Evolutionary conservation across 371 early-diverging fungal genomes (phyloP), one percentile per base, ranked within the genome.

Genomic region (Rhizopus delemar): DNA sequence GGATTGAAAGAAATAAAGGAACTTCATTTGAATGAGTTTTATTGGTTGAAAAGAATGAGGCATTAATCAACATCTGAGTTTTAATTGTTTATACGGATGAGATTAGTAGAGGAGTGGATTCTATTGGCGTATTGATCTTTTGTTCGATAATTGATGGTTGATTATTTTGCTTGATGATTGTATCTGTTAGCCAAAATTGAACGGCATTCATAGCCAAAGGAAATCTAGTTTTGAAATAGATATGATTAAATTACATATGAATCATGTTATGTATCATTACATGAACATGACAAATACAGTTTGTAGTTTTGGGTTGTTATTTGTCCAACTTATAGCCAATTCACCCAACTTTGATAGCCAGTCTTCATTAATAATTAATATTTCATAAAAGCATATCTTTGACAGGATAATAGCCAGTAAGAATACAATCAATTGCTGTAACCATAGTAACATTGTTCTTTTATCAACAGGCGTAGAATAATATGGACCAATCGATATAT

Each of bases 161-260:
- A 11, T 28, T 22, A 11, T 58, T 51, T 41, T 68, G 65, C 65
- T 85, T 82, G 28, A 87, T 72, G 56, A 87, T 78, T 22, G 81
- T 80, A 64, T 88, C 88, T 22, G 83, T 80, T 41, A 86, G 68
- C 85, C 88, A 87, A 63, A 85, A 86, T 57, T 87, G 88, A 28
- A 82, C 60, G 35, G 83, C 82, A 46, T 87, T 87, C 85, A 87
- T 82, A 52, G 81, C 66, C 22, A 84, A 57, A 1, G 88, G 88
- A 49, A 86, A 71, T 33, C 78, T 77, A 59, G 15, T 5, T 12
- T n/a, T 11, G 38, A 45, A 46, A 36, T 22, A 48, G 46, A 46
- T 32, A 12, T 35, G 15, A 53, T 53, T 29, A 53, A 8, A 7
- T 36, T 51, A 5, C 32, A n/a, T 46, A 46, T 6, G 41, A 29